These are phyloP conservation scores for Colletotrichum destructivum DNA, from an alignment of 2,329 filamentous ascomycete genomes.

Conservation along the genomic window DNA sequence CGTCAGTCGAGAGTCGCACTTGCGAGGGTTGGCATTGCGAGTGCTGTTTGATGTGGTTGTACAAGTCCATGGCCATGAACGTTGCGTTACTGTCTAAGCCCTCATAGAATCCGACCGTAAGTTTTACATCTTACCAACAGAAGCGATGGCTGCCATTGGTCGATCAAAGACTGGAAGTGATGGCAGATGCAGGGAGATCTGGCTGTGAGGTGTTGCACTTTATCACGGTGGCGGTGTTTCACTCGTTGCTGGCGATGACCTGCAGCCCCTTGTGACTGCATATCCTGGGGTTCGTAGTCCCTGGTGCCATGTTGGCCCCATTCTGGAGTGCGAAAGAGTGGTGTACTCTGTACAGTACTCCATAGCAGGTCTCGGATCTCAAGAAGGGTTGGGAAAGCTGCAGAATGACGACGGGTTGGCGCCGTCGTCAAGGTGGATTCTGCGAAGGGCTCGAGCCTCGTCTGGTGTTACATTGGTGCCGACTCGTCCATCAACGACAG, in stretches of 20 bases:
- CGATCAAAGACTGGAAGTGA: neutral
- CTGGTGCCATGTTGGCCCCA: neutral
- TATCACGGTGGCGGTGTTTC: constrained; percentile 26
- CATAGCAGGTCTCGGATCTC: constrained; percentile 18
- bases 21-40: neutral
- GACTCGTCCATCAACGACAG: neutral
- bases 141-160: neutral
- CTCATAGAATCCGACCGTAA: neutral
- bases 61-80: neutral
- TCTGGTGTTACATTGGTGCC: constrained; percentile 16
- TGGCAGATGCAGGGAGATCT: neutral
- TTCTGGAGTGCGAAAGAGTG: neutral
- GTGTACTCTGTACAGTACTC: no score
- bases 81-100: constrained; percentile 8
- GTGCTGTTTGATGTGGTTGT: constrained; percentile 15
- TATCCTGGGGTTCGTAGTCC: constrained; percentile 23
- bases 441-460: constrained; percentile 36
- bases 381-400: constrained; percentile 8
- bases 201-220: neutral
- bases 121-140: neutral
- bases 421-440: constrained; percentile 13
- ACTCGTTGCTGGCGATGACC: constrained; percentile 22
- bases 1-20: no score
- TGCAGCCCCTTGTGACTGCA: constrained; percentile 36
- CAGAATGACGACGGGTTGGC: constrained; percentile 12